Evolutionary conservation across 305 asterid genomes (phyloP).

Genomic region (Ilex paraguariensis): DNA sequence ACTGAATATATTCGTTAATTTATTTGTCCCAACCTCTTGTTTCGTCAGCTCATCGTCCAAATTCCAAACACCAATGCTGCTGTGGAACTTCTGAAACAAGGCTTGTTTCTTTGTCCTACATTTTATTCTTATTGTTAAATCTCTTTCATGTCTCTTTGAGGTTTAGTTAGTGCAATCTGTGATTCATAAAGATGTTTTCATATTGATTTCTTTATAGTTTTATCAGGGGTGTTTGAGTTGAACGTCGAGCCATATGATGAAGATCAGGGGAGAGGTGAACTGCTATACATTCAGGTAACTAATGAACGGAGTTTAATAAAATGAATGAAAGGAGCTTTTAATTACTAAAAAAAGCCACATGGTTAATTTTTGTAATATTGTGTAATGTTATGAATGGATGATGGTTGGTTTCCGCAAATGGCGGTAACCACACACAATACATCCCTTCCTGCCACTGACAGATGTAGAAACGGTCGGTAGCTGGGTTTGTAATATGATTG

Average conservation of each 20-base stretch:
- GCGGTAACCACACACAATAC: slow-evolving; percentile 85
- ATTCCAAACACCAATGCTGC: slow-evolving; percentile 78
- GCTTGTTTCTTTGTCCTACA: slow-evolving; percentile 23
- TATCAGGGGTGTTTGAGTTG: slow-evolving; percentile 55
- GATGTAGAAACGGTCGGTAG: slow-evolving; percentile 72
- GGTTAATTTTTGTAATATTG: not conserved
- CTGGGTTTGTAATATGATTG: slow-evolving; percentile 6
- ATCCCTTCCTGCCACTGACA: slow-evolving; percentile 65
- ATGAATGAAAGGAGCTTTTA: too few relatives aligned
- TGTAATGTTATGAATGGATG: slow-evolving; percentile 8
- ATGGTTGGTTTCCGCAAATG: slow-evolving; percentile 41
- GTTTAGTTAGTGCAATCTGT: too few relatives aligned
- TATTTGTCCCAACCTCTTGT: not conserved
- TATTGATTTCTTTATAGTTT: slow-evolving; percentile 4
- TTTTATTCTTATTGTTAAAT: not conserved
- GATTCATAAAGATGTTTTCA: not conserved
- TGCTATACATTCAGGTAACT: slow-evolving; percentile 85
- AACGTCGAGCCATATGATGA: slow-evolving; percentile 78
- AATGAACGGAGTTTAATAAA: too few relatives aligned
- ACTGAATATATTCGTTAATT: not conserved
- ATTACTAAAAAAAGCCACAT: too few relatives aligned
- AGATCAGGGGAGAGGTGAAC: slow-evolving; percentile 77
- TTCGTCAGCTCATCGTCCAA: slow-evolving; percentile 84
- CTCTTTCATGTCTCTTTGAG: not conserved
- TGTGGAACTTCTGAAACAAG: slow-evolving; percentile 66